These are phyloP conservation scores for Sporothrix globosa DNA, from an alignment of 2,329 filamentous ascomycete species.

Conservation along the genomic window DNA sequence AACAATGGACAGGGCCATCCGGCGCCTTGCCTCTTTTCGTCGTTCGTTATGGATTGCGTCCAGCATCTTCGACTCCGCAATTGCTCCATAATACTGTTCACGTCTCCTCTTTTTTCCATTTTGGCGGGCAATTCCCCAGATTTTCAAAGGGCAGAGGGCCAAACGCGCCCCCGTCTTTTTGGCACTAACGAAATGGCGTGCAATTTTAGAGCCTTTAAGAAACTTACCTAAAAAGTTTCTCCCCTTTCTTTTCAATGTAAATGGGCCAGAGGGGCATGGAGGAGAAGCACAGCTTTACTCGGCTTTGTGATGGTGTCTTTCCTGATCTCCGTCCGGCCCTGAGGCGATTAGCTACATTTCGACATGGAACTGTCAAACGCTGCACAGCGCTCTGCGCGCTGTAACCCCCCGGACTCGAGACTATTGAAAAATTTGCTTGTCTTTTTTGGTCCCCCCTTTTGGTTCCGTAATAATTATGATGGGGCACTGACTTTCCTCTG, in stretches of 20 bases:
- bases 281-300: neutral
- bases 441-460: too few relatives aligned
- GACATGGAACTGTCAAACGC: neutral
- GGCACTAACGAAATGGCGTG: neutral
- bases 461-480: too few relatives aligned
- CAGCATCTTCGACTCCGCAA: neutral
- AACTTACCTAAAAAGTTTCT: neutral
- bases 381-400: neutral
- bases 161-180: neutral
- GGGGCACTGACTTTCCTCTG: too few relatives aligned
- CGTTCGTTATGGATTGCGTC: neutral
- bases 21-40: constrained; percentile 16
- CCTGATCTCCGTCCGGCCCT: neutral
- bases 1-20: constrained; percentile 15
- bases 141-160: constrained; percentile 21
- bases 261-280: neutral
- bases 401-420: constrained; percentile 8
- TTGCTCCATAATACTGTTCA: neutral
- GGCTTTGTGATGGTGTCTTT: neutral
- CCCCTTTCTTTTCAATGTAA: neutral
- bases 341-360: too few relatives aligned
- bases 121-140: constrained; percentile 29
- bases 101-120: neutral
- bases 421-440: neutral
- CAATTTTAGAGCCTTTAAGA: neutral